Conservation (phyloP, 805 yeast species). For the Ogataea pini region DNA sequence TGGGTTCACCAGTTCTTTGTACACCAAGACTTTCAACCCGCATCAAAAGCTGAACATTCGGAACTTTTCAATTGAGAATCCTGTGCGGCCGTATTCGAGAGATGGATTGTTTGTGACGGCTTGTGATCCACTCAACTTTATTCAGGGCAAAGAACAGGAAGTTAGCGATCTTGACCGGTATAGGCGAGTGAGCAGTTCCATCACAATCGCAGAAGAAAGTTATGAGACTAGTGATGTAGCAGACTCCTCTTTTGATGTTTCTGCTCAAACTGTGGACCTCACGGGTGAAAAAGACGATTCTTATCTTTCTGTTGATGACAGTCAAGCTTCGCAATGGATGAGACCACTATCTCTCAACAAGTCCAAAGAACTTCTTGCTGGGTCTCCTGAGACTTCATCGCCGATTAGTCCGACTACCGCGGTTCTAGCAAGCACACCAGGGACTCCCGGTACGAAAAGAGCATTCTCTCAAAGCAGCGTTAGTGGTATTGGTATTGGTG, state of each 20-base stretch:
- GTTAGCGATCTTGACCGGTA: not conserved
- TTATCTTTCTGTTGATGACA: slow-evolving; percentile 1
- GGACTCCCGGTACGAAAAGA: not conserved
- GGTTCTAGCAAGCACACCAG: not conserved
- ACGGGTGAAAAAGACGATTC: not conserved
- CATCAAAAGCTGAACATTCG: slow-evolving; percentile 30
- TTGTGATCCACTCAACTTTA: slow-evolving; percentile 31
- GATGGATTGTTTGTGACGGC: slow-evolving; percentile 36
- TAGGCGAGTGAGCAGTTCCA: not conserved
- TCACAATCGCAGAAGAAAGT: not conserved
- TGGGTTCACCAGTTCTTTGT: slow-evolving; percentile 32
- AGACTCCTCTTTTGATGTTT: not conserved
- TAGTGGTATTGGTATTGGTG: not conserved
- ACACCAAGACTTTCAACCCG: slow-evolving; percentile 36
- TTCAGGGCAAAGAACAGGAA: slow-evolving; percentile 14
- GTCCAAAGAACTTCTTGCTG: slow-evolving; percentile 8
- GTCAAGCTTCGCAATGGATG: slow-evolving; percentile 23
- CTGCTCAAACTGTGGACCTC: not conserved
- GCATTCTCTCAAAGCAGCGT: not conserved
- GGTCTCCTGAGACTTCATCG: slow-evolving; percentile 5
- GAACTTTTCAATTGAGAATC: slow-evolving; percentile 35
- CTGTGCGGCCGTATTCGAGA: slow-evolving; percentile 35
- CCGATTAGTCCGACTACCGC: slow-evolving; percentile 1
- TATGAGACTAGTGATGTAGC: not conserved
- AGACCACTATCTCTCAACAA: slow-evolving; percentile 26